These are phyloP conservation scores for Scleroderma bovista DNA, from an alignment of 768 basidiomycete genomes.

Conservation along the genomic window DNA sequence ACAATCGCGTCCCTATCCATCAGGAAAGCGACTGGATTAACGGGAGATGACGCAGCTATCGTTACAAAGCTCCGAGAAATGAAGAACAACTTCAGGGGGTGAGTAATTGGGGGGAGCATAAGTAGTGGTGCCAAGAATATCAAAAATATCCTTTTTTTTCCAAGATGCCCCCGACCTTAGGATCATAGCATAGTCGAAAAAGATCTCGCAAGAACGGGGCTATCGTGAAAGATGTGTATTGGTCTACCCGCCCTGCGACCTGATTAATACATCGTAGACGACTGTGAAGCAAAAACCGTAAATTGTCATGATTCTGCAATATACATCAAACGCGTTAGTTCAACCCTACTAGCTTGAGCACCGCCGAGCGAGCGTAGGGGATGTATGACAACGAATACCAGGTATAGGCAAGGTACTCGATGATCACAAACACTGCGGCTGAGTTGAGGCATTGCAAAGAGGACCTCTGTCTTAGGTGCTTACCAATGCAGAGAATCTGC, in stretches of 20 bases:
- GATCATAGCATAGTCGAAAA: not conserved
- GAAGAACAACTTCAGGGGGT: conserved; percentile 83
- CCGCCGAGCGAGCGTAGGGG: conserved; percentile 79
- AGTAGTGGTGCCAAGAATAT: not conserved
- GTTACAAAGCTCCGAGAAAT: conserved; percentile 73
- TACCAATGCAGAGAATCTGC: conserved; percentile 67
- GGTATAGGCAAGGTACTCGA: conserved; percentile 87
- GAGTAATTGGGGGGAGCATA: conserved; percentile 21
- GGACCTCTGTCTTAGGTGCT: conserved; percentile 1
- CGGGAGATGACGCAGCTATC: conserved; percentile 41
- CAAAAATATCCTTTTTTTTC: not conserved
- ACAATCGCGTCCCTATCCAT: not conserved
- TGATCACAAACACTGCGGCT: conserved; percentile 74
- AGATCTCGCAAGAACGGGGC: too few relatives aligned
- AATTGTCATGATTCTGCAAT: conserved; percentile 11
- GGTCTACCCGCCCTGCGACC: too few relatives aligned
- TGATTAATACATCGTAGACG: too few relatives aligned
- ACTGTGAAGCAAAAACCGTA: not conserved
- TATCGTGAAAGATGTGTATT: too few relatives aligned
- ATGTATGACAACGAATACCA: conserved; percentile 91
- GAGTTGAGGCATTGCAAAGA: not conserved
- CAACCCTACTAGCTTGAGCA: conserved; percentile 58
- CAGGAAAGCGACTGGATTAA: conserved; percentile 48
- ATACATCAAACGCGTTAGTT: conserved; percentile 8
- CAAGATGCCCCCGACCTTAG: not conserved